phyloP scores from a whole-genome alignment of 495 filamentous ascomycete species.

The Talaromyces thailandensis region DNA sequence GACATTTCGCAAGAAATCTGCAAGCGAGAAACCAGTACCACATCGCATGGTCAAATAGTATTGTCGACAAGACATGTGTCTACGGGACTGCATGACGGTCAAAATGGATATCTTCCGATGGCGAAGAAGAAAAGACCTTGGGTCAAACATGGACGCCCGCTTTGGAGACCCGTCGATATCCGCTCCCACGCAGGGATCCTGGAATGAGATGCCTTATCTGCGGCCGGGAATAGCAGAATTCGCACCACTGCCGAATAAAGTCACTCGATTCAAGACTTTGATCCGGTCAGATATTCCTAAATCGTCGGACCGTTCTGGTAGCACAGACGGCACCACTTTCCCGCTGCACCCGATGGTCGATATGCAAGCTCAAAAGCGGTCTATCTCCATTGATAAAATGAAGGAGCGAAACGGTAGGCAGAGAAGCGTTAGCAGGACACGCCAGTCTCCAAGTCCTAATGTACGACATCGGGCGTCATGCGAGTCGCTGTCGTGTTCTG shows the following conservation, averaged over 20 bases:
- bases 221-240: not conserved
- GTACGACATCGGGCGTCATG: not conserved
- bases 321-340: not conserved
- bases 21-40: not conserved
- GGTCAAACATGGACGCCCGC: constrained; percentile 31
- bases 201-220: constrained; percentile 22
- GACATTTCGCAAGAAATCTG: not conserved
- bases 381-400: not conserved
- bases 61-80: constrained; percentile 2
- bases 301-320: not conserved
- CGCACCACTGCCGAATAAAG: not conserved
- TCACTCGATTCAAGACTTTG: not conserved
- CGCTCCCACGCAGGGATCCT: constrained; percentile 33
- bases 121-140: constrained; percentile 29
- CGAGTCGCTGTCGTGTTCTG: constrained; percentile 2
- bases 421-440: not conserved
- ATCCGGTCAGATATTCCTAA: not conserved
- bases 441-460: not conserved
- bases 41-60: not conserved
- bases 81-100: not conserved
- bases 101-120: constrained; percentile 15
- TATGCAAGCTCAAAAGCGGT: not conserved
- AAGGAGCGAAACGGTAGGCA: not conserved
- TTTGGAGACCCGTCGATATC: constrained; percentile 36
- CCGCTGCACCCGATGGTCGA: not conserved